Evolutionary conservation across 2,329 filamentous ascomycete genomes (phyloP), one percentile per base, ranked within the genome.

Genomic region (Phialophora expanda): DNA sequence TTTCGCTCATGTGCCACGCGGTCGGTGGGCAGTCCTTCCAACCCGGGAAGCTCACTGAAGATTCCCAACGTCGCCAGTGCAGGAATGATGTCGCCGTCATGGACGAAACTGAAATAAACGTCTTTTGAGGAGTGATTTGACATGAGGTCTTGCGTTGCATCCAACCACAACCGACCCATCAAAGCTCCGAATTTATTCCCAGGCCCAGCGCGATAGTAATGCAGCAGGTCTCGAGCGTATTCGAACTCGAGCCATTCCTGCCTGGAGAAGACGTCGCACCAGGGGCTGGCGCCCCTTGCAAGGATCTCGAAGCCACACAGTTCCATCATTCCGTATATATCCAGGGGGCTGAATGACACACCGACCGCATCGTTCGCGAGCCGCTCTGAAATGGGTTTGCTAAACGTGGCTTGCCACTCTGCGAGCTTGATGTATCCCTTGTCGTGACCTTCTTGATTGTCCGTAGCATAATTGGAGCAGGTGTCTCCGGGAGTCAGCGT

Each of bases 241-340:
- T 86, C 85, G 67, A 87, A 87, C 57, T 79, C 74, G 12, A 81
- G 73, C 79, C 85, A 86, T 55, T 87, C 85, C 1, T 82, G 74
- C 34, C 77, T 76, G 0, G 81, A 83, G 73, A 87, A 87, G 8
- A 86, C 78, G 62, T 82, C 75, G 68, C 85, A 87, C 85, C 85
- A 87, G 5, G 79, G 78, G 72, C 84, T 86, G 24, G 74, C 76
- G 6, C 85, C 86, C 64, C 82, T 79, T 0, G 82, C 81, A 2
- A 83, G 80, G 0, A 78, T 84, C 73, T 87, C 86, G 68, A 87
- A 88, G 0, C 84, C 85, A 72, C 85, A 87, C 77, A 87, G 82
- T 69, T 87, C 84, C 73, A 87, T 85, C 58, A 61, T 61, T 65
- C 81, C 79, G 70, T 83, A 87, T 44, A 87, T 74, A 61, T 87